A percentile compares a stretch with the other conserved stretches of the same genome.
These are phyloP conservation scores for Dioscorea alata DNA, from an alignment of 106 monocot genomes.

Conservation along the genomic window DNA sequence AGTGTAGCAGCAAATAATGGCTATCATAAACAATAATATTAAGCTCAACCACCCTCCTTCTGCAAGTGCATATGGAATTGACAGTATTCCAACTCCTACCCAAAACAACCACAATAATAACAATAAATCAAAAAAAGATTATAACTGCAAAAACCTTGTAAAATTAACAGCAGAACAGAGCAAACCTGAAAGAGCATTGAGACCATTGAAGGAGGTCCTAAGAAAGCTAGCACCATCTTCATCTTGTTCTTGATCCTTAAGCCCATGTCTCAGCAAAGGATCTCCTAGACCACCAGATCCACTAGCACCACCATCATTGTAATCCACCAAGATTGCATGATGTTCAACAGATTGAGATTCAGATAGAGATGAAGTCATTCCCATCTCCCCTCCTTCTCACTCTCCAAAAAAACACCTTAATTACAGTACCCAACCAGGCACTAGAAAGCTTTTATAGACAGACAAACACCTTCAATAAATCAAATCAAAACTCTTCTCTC, in stretches of 20 bases:
- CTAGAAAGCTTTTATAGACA: too few species aligned
- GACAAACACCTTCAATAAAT: too few species aligned
- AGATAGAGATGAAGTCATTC: background rate
- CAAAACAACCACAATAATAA: background rate
- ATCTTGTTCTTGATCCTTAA: constrained; percentile 1
- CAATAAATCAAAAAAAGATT: background rate
- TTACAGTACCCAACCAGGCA: too few species aligned
- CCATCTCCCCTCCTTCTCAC: too few species aligned
- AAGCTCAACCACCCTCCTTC: constrained; percentile 35
- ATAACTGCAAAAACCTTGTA: background rate
- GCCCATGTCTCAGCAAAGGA: background rate
- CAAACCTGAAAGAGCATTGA: constrained; percentile 40
- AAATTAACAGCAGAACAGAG: too few species aligned
- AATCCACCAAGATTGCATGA: background rate
- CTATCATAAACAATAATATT: constrained; percentile 11
- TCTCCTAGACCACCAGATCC: background rate
- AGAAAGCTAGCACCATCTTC: constrained; percentile 40
- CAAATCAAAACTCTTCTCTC: too few species aligned
- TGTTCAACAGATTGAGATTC: too few species aligned
- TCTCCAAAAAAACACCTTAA: too few species aligned
- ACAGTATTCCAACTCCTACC: constrained; percentile 28
- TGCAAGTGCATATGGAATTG: constrained; percentile 33
- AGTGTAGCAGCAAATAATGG: constrained; percentile 25
- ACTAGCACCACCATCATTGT: background rate
- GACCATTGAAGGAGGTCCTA: constrained; percentile 77